Evolutionary conservation across 495 filamentous ascomycete genomes (phyloP).

Genomic region (Aspergillus egyptiacus): DNA sequence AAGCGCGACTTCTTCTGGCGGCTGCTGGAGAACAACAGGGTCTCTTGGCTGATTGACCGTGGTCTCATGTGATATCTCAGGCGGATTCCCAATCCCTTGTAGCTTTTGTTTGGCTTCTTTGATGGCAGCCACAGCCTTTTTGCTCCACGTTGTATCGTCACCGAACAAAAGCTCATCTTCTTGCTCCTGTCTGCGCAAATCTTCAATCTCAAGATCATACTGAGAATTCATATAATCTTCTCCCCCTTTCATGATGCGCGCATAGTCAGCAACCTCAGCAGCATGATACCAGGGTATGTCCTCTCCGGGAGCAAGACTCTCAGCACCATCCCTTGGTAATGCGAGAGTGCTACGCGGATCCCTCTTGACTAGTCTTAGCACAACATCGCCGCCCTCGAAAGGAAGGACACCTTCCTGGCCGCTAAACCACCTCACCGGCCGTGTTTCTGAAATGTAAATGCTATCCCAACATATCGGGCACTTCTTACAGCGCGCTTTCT

Average conservation of each 20-base stretch:
- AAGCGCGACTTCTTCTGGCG: constrained; percentile 41
- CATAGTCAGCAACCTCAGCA: constrained; percentile 90
- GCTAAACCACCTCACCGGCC: constrained; percentile 83
- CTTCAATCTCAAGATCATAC: constrained; percentile 69
- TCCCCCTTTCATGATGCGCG: constrained; percentile 89
- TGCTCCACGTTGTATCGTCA: constrained; percentile 86
- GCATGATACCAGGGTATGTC: constrained; percentile 92
- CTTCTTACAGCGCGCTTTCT: constrained; percentile 81
- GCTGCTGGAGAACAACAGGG: constrained; percentile 43
- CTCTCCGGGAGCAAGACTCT: constrained; percentile 57
- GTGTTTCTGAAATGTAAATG: constrained; percentile 80
- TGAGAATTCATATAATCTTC: constrained; percentile 80
- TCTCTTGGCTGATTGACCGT: constrained; percentile 41
- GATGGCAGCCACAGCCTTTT: constrained; percentile 69
- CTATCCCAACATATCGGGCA: constrained; percentile 94
- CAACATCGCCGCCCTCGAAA: constrained; percentile 79
- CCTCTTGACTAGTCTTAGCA: constrained; percentile 77
- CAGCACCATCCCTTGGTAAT: constrained; percentile 75
- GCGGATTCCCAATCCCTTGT: constrained; percentile 65
- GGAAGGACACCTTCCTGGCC: constrained; percentile 80
- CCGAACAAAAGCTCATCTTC: constrained; percentile 93
- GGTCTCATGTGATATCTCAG: constrained; percentile 48
- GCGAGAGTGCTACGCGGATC: constrained; percentile 75
- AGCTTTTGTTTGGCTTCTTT: constrained; percentile 66
- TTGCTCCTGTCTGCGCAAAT: constrained; percentile 66